These are phyloP conservation scores for Capsicum chinense DNA, from an alignment of 257 asterid species.

Conservation along the genomic window DNA sequence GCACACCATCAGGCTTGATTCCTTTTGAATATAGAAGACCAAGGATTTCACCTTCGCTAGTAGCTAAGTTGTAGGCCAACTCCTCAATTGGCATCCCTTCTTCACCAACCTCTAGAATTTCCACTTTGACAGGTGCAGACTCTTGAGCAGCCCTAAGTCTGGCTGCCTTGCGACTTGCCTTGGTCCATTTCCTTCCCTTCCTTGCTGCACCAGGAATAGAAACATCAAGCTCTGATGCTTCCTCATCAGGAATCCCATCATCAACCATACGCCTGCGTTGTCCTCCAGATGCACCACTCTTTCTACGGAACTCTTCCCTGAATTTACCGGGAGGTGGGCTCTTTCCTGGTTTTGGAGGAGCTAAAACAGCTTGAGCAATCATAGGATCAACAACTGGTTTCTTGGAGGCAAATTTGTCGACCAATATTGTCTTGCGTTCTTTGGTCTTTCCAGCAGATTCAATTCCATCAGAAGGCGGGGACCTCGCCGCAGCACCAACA, in stretches of 20 bases:
- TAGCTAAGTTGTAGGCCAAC: conserved; percentile 82
- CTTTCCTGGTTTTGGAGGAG: conserved; percentile 78
- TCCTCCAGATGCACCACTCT: conserved; percentile 58
- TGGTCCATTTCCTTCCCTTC: conserved; percentile 96
- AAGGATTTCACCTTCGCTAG: conserved; percentile 93
- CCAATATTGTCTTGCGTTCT: conserved; percentile 84
- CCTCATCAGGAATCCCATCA: conserved; percentile 60
- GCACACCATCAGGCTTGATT: conserved; percentile 94
- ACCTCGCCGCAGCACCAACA: conserved; percentile 62
- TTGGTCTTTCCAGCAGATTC: conserved; percentile 51
- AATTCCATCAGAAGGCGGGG: conserved; percentile 48
- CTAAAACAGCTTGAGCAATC: conserved; percentile 76
- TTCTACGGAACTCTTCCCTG: conserved; percentile 74
- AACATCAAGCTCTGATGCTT: conserved; percentile 65
- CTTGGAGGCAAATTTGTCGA: conserved; percentile 94
- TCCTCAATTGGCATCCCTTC: conserved; percentile 94
- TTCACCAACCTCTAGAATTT: conserved; percentile 88
- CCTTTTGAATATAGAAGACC: conserved; percentile 81
- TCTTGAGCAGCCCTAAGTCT: conserved; percentile 87
- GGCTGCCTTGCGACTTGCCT: conserved; percentile 98
- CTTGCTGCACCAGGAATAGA: conserved; percentile 77
- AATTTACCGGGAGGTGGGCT: conserved; percentile 64
- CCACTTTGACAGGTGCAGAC: conserved; percentile 90
- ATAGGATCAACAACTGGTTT: conserved; percentile 77
- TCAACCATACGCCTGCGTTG: conserved; percentile 65